phyloP scores from a whole-genome alignment of 2,329 filamentous ascomycete species.

The Colletotrichum scovillei region DNA sequence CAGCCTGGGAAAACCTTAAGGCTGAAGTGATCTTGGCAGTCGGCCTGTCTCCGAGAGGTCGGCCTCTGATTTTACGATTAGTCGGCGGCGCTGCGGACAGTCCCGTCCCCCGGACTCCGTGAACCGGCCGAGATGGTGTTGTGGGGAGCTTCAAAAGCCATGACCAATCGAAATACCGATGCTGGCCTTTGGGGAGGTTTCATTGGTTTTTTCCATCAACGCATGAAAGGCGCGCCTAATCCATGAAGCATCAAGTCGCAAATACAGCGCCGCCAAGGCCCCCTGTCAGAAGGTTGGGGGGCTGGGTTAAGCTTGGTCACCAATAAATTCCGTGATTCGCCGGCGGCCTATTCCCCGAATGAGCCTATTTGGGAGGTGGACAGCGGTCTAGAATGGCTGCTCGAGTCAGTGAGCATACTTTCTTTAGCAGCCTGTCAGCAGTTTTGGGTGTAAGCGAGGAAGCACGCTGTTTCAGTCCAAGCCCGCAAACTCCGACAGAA shows the following conservation, averaged over 20 bases:
- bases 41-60: not conserved
- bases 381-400: not conserved
- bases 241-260: not conserved
- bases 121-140: not conserved
- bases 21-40: not conserved
- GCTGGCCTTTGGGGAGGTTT: not conserved
- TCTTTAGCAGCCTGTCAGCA: not conserved
- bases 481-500: not conserved
- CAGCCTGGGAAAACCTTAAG: not conserved
- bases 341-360: not conserved
- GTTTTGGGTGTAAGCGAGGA: not conserved
- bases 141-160: not conserved
- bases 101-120: not conserved
- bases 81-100: not conserved
- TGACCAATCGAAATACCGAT: not conserved
- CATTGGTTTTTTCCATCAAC: not conserved
- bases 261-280: not conserved
- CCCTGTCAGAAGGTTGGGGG: not conserved
- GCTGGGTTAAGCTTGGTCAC: not conserved
- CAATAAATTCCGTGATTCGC: not conserved
- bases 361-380: not conserved
- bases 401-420: conserved; percentile 3
- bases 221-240: conserved; percentile 2
- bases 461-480: not conserved
- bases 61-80: not conserved